Percentiles rank a stretch among this genome's conserved stretches.
Conservation (phyloP, 306 rosid genomes). For the Begonia masoniana region DNA sequence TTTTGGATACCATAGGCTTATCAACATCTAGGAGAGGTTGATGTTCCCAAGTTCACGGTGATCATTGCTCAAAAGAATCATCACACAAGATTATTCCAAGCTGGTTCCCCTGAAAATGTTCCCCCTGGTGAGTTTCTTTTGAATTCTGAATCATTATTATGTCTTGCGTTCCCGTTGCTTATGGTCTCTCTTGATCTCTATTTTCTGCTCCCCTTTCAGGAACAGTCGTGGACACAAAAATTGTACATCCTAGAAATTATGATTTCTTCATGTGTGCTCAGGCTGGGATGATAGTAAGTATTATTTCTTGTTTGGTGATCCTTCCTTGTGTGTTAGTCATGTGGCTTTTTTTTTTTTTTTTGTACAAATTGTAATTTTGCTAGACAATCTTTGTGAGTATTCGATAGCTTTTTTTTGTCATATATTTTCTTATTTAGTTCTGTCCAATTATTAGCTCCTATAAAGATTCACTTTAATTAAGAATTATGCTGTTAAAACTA, state of each 20-base stretch:
- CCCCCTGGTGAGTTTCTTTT: constrained; percentile 63
- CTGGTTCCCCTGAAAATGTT: constrained; percentile 48
- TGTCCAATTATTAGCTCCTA: too few relatives aligned
- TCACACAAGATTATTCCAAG: constrained; percentile 61
- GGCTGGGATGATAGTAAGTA: constrained; percentile 62
- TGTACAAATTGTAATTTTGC: too few relatives aligned
- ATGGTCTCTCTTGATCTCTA: not conserved
- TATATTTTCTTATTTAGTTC: too few relatives aligned
- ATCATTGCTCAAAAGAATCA: constrained; percentile 85
- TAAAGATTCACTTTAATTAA: too few relatives aligned
- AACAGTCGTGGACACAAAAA: constrained; percentile 70
- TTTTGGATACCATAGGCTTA: constrained; percentile 46
- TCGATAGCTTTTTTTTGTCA: too few relatives aligned
- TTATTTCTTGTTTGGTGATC: constrained; percentile 1
- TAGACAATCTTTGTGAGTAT: too few relatives aligned
- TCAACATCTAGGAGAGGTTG: constrained; percentile 54
- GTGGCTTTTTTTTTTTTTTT: too few relatives aligned
- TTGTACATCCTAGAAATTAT: constrained; percentile 63
- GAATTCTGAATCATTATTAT: not conserved
- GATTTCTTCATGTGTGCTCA: constrained; percentile 92
- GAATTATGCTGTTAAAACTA: too few relatives aligned
- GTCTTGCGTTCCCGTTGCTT: not conserved
- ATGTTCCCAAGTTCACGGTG: constrained; percentile 67
- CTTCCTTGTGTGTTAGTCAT: too few relatives aligned
- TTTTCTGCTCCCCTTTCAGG: constrained; percentile 31